Evolutionary conservation across 2,329 filamentous ascomycete species (phyloP).

Genomic region (Nannizziopsis arthrosporioides): DNA sequence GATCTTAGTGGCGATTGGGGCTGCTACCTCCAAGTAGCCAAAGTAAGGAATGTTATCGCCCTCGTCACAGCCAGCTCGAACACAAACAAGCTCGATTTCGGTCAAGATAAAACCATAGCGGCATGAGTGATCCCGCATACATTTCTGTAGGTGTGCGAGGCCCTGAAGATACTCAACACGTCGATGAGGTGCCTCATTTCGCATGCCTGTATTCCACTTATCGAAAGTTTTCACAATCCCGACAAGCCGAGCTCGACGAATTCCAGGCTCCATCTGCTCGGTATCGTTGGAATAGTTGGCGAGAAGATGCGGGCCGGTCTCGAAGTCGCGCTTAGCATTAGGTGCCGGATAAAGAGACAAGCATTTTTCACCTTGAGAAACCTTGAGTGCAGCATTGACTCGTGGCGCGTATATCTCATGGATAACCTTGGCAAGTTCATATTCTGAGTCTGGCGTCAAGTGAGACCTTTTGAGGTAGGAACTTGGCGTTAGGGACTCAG

Average conservation of each 20-base stretch:
- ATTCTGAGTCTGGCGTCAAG: slow-evolving; percentile 66
- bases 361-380: slow-evolving; percentile 59
- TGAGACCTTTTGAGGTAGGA: slow-evolving; percentile 34
- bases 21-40: slow-evolving; percentile 68
- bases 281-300: slow-evolving; percentile 44
- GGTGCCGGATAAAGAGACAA: slow-evolving; percentile 35
- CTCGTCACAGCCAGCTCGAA: slow-evolving; percentile 61
- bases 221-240: slow-evolving; percentile 87
- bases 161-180: slow-evolving; percentile 81
- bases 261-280: slow-evolving; percentile 38
- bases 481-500: slow-evolving; percentile 29
- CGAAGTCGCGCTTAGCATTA: slow-evolving; percentile 28
- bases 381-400: slow-evolving; percentile 69
- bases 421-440: slow-evolving; percentile 63
- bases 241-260: slow-evolving; percentile 53
- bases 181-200: slow-evolving; percentile 69
- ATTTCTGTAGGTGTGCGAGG: slow-evolving; percentile 72
- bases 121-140: slow-evolving; percentile 86
- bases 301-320: slow-evolving; percentile 41
- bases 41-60: slow-evolving; percentile 59
- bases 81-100: slow-evolving; percentile 85
- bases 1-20: slow-evolving; percentile 44
- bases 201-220: slow-evolving; percentile 92
- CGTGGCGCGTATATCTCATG: slow-evolving; percentile 70
- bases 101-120: slow-evolving; percentile 95